These are phyloP conservation scores for Beauveria australis DNA, from an alignment of 2,329 filamentous ascomycete genomes.

Conservation along the genomic window DNA sequence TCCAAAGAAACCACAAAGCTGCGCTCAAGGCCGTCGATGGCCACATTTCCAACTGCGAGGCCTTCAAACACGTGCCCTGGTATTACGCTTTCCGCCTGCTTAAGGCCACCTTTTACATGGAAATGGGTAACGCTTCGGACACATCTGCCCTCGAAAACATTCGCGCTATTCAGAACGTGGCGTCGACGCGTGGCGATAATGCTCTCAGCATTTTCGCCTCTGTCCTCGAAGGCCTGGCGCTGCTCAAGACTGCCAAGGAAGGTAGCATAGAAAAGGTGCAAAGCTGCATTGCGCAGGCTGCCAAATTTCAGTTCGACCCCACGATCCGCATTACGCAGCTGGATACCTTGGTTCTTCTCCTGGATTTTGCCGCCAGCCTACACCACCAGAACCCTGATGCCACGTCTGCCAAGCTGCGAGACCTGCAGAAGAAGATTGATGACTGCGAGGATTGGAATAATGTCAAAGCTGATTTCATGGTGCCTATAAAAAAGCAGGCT, in stretches of 20 bases:
- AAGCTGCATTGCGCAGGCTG: conserved; percentile 63
- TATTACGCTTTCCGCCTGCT: conserved; percentile 69
- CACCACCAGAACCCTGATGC: conserved; percentile 52
- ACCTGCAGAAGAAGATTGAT: conserved; percentile 56
- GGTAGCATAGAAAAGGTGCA: conserved; percentile 65
- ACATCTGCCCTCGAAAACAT: conserved; percentile 59
- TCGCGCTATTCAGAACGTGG: conserved; percentile 51
- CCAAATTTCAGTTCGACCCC: conserved; percentile 61
- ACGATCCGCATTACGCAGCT: conserved; percentile 59
- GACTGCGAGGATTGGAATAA: conserved; percentile 42
- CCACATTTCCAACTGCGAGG: conserved; percentile 59
- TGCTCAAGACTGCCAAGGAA: conserved; percentile 55
- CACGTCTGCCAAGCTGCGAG: conserved; percentile 50
- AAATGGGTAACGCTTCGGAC: conserved; percentile 53
- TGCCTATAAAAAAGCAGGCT: conserved; percentile 47
- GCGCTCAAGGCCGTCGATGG: conserved; percentile 64
- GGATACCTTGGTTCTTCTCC: conserved; percentile 54
- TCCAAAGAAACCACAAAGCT: conserved; percentile 62
- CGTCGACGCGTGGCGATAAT: conserved; percentile 51
- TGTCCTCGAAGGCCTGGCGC: conserved; percentile 60
- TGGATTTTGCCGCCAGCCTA: conserved; percentile 64
- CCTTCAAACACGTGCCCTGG: conserved; percentile 63
- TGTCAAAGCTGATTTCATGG: conserved; percentile 38
- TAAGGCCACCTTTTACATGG: conserved; percentile 60
- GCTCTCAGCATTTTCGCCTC: conserved; percentile 58